These are phyloP conservation scores for Syzygium jambos DNA, from an alignment of 345 rosid species.

Conservation along the genomic window DNA sequence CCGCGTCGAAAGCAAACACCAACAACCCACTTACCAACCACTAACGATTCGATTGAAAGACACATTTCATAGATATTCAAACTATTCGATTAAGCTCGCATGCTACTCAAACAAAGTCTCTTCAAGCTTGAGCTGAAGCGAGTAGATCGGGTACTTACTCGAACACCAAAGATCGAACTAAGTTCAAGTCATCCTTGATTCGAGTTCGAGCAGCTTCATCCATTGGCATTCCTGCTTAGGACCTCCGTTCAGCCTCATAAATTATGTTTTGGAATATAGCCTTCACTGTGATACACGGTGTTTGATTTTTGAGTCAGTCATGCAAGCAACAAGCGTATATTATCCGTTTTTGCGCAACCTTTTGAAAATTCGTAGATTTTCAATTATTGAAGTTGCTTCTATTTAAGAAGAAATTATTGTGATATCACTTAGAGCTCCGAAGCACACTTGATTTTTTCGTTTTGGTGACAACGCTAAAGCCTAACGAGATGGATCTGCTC, in stretches of 20 bases:
- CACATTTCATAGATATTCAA: neutral
- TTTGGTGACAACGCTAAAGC: neutral
- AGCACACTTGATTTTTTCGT: neutral
- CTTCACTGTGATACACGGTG: neutral
- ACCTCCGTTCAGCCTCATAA: neutral
- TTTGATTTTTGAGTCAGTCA: neutral
- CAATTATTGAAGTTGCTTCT: neutral
- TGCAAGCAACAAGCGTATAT: neutral
- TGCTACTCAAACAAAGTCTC: neutral
- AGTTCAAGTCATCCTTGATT: neutral
- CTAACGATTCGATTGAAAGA: neutral
- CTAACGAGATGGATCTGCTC: neutral
- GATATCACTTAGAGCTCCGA: fast-evolving
- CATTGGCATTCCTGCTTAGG: too few relatives aligned
- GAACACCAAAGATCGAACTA: neutral
- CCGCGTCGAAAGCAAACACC: too few relatives aligned
- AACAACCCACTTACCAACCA: too few relatives aligned
- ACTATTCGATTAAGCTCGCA: neutral
- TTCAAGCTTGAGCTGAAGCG: neutral
- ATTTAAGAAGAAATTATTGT: neutral
- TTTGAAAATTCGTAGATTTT: neutral
- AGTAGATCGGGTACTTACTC: neutral
- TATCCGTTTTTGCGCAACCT: too few relatives aligned
- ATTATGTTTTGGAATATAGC: neutral
- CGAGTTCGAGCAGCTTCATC: neutral